Conservation (phyloP, 805 yeast species). For the Wickerhamomyces chaumierensis region DNA sequence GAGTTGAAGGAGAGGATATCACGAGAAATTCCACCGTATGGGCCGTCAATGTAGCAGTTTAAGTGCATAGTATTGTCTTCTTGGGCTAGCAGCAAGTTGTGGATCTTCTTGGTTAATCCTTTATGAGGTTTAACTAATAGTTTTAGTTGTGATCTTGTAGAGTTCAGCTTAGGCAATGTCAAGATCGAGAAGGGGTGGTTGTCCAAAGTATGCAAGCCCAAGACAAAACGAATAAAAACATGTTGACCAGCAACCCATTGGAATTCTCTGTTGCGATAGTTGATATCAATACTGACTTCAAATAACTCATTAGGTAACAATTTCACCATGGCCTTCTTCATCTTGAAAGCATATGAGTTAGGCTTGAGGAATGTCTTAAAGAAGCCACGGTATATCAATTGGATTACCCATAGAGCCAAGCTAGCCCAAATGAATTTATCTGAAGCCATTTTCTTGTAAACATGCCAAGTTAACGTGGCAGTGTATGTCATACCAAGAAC, state of each 20-base stretch:
- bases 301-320: conserved; percentile 20
- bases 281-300: conserved; percentile 22
- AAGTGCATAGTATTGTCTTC: conserved; percentile 16
- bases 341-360: conserved; percentile 26
- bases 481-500: conserved; percentile 35
- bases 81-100: conserved; percentile 13
- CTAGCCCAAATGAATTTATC: conserved; percentile 38
- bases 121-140: conserved; percentile 33
- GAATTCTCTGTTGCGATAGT: conserved; percentile 18
- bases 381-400: conserved; percentile 33
- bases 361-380: conserved; percentile 37
- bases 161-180: conserved; percentile 19
- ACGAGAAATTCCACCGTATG: conserved; percentile 43
- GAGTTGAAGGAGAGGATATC: conserved; percentile 33
- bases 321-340: conserved; percentile 24
- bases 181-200: conserved; percentile 48
- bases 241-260: conserved; percentile 48
- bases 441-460: conserved; percentile 22
- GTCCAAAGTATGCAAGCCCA: conserved; percentile 32
- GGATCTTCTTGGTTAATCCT: conserved; percentile 34
- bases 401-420: conserved; percentile 39
- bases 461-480: conserved; percentile 36
- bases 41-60: conserved; percentile 39
- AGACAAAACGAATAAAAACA: conserved; percentile 33
- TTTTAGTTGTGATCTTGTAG: conserved; percentile 22